These are phyloP conservation scores for Chlorophyllum brunneum DNA, from an alignment of 768 basidiomycete genomes.

Conservation along the genomic window DNA sequence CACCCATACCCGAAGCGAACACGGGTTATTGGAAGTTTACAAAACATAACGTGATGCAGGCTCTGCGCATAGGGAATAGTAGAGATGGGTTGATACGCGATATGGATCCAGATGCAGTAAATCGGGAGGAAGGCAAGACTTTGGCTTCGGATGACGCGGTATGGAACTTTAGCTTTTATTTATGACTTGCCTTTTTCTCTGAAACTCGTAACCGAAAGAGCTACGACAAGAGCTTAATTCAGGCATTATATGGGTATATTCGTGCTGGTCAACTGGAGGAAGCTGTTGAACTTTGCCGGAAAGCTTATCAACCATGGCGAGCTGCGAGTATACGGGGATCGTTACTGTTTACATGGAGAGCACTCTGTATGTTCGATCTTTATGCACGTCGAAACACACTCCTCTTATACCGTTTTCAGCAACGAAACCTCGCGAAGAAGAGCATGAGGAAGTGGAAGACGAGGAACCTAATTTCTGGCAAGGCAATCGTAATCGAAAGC, in stretches of 20 bases:
- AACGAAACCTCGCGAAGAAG: conserved; percentile 41
- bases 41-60: conserved; percentile 67
- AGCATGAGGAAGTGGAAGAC: conserved; percentile 45
- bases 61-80: conserved; percentile 44
- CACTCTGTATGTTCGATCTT: conserved; percentile 48
- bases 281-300: conserved; percentile 77
- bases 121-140: conserved; percentile 50
- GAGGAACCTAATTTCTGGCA: conserved; percentile 52
- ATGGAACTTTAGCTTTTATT: conserved; percentile 19
- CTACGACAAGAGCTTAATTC: conserved; percentile 74
- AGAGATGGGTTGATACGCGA: conserved; percentile 53
- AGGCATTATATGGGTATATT: conserved; percentile 77
- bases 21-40: conserved; percentile 87
- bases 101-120: conserved; percentile 81
- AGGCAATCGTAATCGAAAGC: conserved; percentile 71
- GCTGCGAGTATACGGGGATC: conserved; percentile 88
- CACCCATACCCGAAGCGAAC: conserved; percentile 63
- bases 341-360: conserved; percentile 69
- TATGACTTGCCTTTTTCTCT: neutral
- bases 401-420: too few relatives aligned
- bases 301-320: conserved; percentile 88
- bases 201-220: conserved; percentile 37
- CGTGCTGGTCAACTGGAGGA: conserved; percentile 84
- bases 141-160: conserved; percentile 80
- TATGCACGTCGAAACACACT: neutral